phyloP scores from a whole-genome alignment of 1,139 yeast genomes.

The Geotrichum carabidarum region DNA sequence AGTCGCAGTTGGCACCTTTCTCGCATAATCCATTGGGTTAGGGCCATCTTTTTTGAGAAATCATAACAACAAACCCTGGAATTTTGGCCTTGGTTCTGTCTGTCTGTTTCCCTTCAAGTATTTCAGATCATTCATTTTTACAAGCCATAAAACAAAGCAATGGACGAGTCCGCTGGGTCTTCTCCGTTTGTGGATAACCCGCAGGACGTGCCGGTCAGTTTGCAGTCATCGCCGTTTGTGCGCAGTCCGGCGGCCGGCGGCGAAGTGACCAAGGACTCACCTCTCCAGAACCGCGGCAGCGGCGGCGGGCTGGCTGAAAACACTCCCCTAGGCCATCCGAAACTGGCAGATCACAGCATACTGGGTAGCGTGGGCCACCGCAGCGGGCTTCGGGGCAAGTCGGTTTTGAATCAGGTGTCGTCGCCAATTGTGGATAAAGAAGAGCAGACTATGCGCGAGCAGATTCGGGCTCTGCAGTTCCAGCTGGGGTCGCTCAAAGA shows the following conservation, averaged over 20 bases:
- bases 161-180: slow-evolving; percentile 1
- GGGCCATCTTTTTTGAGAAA: neutral
- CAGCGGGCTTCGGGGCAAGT: neutral
- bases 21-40: neutral
- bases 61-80: neutral
- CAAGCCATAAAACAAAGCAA: neutral
- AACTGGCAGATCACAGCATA: neutral
- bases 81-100: neutral
- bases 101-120: neutral
- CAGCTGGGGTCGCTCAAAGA: slow-evolving; percentile 34
- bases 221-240: slow-evolving; percentile 12
- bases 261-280: neutral
- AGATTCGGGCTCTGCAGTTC: slow-evolving; percentile 33
- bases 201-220: neutral
- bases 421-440: slow-evolving; percentile 3
- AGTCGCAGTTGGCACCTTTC: too few relatives aligned
- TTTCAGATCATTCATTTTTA: neutral
- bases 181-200: slow-evolving; percentile 14
- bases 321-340: slow-evolving; percentile 3
- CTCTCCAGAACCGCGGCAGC: slow-evolving; percentile 1
- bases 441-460: slow-evolving; percentile 19
- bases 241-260: neutral
- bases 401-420: slow-evolving; percentile 1
- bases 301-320: slow-evolving; percentile 2
- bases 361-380: neutral